phyloP scores from a whole-genome alignment of 495 filamentous ascomycete genomes.

The Pseudomonodictys pantanalensis region DNA sequence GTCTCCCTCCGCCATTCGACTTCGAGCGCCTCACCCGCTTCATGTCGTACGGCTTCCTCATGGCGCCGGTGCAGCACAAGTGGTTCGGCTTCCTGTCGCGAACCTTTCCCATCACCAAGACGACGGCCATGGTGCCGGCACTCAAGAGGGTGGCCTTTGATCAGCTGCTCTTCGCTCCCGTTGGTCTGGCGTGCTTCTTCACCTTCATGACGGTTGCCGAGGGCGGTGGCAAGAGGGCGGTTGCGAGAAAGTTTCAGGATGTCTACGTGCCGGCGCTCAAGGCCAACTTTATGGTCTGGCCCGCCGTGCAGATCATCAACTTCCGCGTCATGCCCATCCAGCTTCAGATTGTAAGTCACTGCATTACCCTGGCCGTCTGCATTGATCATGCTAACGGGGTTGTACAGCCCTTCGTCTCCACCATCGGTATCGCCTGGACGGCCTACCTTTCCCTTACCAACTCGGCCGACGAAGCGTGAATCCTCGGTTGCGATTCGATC shows the following conservation, averaged over 20 bases:
- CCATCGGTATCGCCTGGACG: slow-evolving; percentile 98
- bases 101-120: slow-evolving; percentile 80
- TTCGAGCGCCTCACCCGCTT: slow-evolving; percentile 91
- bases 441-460: slow-evolving; percentile 95
- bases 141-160: slow-evolving; percentile 89
- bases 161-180: slow-evolving; percentile 92
- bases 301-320: slow-evolving; percentile 92
- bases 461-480: slow-evolving; percentile 64
- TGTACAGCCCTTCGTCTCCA: slow-evolving; percentile 87
- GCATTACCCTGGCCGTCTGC: background rate
- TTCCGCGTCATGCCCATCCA: slow-evolving; percentile 93
- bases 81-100: slow-evolving; percentile 90
- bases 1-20: slow-evolving; percentile 80
- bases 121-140: slow-evolving; percentile 66
- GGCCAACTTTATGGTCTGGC: slow-evolving; percentile 96
- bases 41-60: slow-evolving; percentile 92
- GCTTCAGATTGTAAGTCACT: slow-evolving; percentile 83
- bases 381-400: slow-evolving; percentile 1
- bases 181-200: slow-evolving; percentile 86
- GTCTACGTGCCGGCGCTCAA: slow-evolving; percentile 92
- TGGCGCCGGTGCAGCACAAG: slow-evolving; percentile 94
- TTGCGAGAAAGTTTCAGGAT: slow-evolving; percentile 82
- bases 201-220: slow-evolving; percentile 95
- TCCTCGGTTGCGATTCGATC: background rate
- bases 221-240: slow-evolving; percentile 78